Conservation (phyloP, 805 yeast species). For the Yarrowia divulgata region DNA sequence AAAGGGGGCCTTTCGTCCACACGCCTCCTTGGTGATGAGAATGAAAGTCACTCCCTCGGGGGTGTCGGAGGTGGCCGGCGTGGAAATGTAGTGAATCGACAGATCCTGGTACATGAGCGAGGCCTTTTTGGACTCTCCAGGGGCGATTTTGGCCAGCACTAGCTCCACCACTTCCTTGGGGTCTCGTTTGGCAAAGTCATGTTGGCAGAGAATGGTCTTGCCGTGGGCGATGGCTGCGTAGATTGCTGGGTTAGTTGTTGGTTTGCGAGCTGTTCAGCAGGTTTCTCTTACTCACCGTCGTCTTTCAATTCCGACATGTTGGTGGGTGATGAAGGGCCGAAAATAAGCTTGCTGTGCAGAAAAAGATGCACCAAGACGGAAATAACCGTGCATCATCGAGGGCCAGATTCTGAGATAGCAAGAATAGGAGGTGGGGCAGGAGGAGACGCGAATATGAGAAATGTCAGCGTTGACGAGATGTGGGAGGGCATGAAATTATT, state of each 20-base stretch:
- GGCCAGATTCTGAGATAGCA: not conserved
- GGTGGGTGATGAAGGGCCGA: conserved; percentile 6
- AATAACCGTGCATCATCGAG: not conserved
- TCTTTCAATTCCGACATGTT: conserved; percentile 30
- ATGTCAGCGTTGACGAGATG: too few species aligned
- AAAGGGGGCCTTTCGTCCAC: conserved; percentile 45
- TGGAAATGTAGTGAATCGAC: conserved; percentile 49
- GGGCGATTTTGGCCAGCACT: conserved; percentile 44
- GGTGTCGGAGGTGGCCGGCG: conserved; percentile 42
- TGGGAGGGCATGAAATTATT: too few species aligned
- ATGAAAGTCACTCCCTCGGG: conserved; percentile 48
- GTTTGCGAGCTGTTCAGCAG: too few species aligned
- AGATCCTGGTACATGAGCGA: conserved; percentile 48
- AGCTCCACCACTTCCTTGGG: conserved; percentile 42
- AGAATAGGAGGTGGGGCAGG: not conserved
- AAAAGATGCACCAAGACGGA: not conserved
- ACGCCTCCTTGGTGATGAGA: conserved; percentile 44
- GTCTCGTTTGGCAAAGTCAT: conserved; percentile 33
- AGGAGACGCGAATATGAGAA: too few species aligned
- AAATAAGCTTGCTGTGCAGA: conserved; percentile 35
- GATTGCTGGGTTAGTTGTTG: conserved; percentile 25
- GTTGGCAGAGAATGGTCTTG: conserved; percentile 6
- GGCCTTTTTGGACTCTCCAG: conserved; percentile 47
- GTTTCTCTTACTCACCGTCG: conserved; percentile 13
- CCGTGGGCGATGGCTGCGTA: conserved; percentile 28